These are phyloP conservation scores for Yarrowia alimentaria DNA, from an alignment of 805 yeast genomes.

Conservation along the genomic window DNA sequence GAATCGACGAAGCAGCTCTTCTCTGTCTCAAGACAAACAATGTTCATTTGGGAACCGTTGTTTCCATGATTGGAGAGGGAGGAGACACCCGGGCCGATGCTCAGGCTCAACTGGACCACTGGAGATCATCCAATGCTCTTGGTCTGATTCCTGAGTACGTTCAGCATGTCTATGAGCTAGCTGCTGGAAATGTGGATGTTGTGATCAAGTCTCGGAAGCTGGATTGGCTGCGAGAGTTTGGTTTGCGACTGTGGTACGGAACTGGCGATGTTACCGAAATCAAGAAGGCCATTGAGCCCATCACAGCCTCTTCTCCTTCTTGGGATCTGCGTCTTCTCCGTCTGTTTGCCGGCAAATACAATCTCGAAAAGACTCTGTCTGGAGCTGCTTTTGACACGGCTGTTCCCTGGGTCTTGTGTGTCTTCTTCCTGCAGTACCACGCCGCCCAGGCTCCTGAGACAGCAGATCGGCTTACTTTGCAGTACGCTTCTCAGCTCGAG, in stretches of 20 bases:
- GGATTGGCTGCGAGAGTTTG: slow-evolving; percentile 66
- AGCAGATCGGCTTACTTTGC: background rate
- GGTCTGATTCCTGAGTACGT: slow-evolving; percentile 32
- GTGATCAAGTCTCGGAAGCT: slow-evolving; percentile 44
- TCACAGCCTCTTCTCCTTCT: background rate
- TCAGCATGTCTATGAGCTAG: slow-evolving; percentile 28
- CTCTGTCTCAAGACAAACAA: slow-evolving; percentile 61
- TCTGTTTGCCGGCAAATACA: slow-evolving; percentile 28
- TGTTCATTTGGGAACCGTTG: slow-evolving; percentile 64
- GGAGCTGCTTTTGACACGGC: slow-evolving; percentile 29
- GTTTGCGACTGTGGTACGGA: slow-evolving; percentile 60
- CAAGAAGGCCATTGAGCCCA: slow-evolving; percentile 3
- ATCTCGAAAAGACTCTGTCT: slow-evolving; percentile 28
- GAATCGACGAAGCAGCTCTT: slow-evolving; percentile 59
- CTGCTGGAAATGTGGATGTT: slow-evolving; percentile 29
- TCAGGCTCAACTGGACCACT: slow-evolving; percentile 24
- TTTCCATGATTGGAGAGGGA: slow-evolving; percentile 65
- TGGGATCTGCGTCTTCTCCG: slow-evolving; percentile 30
- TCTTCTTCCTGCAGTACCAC: slow-evolving; percentile 31
- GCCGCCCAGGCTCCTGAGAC: slow-evolving; percentile 4
- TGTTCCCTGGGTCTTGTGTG: slow-evolving; percentile 30
- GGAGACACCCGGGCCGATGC: background rate
- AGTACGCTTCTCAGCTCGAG: slow-evolving; percentile 21
- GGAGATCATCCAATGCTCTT: slow-evolving; percentile 6
- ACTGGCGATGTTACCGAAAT: slow-evolving; percentile 6